Base-by-base conservation (phyloP, 2,329 filamentous ascomycete species). In the Epicoccum nigrum region DNA sequence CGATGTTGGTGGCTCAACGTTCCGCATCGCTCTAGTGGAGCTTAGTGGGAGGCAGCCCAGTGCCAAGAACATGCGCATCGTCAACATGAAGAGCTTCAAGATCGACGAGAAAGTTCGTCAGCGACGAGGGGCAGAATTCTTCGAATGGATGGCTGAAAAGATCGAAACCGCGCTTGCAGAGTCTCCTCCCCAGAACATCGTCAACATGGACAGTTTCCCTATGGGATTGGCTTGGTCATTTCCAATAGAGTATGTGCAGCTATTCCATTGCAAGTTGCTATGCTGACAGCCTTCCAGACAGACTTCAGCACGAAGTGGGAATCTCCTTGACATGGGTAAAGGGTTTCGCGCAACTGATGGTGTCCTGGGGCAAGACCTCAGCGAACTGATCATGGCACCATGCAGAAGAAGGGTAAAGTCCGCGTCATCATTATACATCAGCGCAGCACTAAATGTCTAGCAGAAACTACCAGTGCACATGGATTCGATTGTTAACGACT, bases 151-250 rank as follows among this genome's bases (percentile, higher is more conserved):
- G 80, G 85, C 84, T 5, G 76, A 76, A 39, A 79, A 80, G 53
- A 85, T 87, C 49, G 77, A 79, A 34, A 75, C 79, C 7, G 82
- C 82, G 68, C 71, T 86, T 39, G 69, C 64, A 28, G 70, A 73
- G 43, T 68, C 65, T 56, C 71, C 54, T 69, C 74, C 62, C 59
- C 68, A 72, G 41, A 72, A 44, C 67, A 74, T 58, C 63, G 70
- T 71, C 51, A 59, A 51, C 38, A 56, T 73, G 34, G 71, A 70
- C 15, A 75, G 74, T 9, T 70, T 86, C 47, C 75, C 79, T 4
- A 83, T 86, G 77, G 85, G 85, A 3, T 62, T 87, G 56, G 82
- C 85, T 2, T 87, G 85, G 85, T 86, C 84, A 3, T 87, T 87
- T 67, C 85, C 85, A 0, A 79, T 87, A 46, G 81, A 86, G 69